Conservation (phyloP, 306 rosid species). For the Trichosanthes cucumerina region DNA sequence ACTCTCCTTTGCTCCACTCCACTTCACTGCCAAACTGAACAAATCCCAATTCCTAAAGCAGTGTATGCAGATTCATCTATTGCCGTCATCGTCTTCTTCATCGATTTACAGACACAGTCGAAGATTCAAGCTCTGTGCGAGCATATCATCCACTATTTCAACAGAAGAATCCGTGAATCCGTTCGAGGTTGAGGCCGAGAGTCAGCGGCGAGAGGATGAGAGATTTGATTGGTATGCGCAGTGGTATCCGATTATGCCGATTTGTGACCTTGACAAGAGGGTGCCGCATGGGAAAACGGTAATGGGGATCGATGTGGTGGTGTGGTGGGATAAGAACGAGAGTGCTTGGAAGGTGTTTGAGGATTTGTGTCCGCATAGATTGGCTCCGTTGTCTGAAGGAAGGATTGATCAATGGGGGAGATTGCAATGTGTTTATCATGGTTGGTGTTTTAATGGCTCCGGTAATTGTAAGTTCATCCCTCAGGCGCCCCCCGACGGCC, state of each 20-base stretch:
- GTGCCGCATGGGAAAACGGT: slow-evolving; percentile 68
- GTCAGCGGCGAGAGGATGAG: slow-evolving; percentile 2
- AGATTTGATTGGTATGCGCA: slow-evolving; percentile 76
- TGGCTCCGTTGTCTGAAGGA: slow-evolving; percentile 92
- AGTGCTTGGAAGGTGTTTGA: slow-evolving; percentile 74
- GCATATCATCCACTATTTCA: slow-evolving; percentile 36
- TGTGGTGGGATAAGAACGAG: slow-evolving; percentile 95
- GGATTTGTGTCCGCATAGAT: slow-evolving; percentile 81
- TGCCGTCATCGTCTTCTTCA: slow-evolving; percentile 16
- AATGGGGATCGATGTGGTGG: slow-evolving; percentile 77
- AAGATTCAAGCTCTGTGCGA: not conserved
- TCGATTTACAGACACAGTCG: not conserved
- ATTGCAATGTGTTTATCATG: slow-evolving; percentile 91
- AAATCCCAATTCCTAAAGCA: slow-evolving; percentile 21
- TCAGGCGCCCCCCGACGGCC: slow-evolving; percentile 72
- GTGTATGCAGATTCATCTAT: slow-evolving; percentile 16
- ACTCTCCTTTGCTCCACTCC: slow-evolving; percentile 30
- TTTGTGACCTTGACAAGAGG: slow-evolving; percentile 76
- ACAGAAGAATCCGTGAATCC: slow-evolving; percentile 35
- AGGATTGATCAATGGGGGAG: slow-evolving; percentile 93
- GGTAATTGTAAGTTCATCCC: slow-evolving; percentile 86
- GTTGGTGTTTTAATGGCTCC: slow-evolving; percentile 88
- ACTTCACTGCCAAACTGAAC: slow-evolving; percentile 15
- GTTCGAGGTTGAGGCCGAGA: slow-evolving; percentile 9
- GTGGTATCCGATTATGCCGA: slow-evolving; percentile 88